Conservation (phyloP, 768 basidiomycete genomes). For the Leccinum fibrillosum region DNA sequence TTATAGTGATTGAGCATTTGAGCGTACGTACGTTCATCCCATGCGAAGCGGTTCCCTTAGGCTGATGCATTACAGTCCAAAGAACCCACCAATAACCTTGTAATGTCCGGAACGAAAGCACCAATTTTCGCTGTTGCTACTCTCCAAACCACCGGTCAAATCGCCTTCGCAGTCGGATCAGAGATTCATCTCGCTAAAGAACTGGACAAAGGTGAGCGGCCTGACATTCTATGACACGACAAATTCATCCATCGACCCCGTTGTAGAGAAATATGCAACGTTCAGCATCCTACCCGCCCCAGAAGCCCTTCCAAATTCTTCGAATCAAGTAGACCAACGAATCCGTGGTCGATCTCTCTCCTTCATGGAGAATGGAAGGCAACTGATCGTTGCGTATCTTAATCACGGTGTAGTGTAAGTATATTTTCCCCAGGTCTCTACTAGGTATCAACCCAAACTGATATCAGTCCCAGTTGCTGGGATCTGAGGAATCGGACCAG, state of each 20-base stretch:
- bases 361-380: background rate
- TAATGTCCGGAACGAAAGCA: background rate
- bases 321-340: background rate
- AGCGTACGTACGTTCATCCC: background rate
- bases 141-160: background rate
- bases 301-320: background rate
- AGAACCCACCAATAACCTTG: background rate
- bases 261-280: background rate
- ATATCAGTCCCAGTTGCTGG: background rate
- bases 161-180: background rate
- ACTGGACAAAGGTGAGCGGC: background rate
- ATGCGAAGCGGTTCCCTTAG: too few relatives aligned
- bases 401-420: background rate
- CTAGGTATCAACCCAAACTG: background rate
- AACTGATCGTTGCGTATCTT: background rate
- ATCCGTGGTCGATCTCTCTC: background rate
- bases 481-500: background rate
- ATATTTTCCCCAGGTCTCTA: too few relatives aligned
- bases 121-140: background rate
- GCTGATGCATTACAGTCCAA: background rate
- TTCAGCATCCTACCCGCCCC: background rate
- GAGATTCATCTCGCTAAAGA: background rate
- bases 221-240: too few relatives aligned
- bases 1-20: background rate
- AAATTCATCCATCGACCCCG: background rate